Percentiles rank a stretch among this genome's conserved stretches.
These are phyloP conservation scores for Phialemonium atrogriseum DNA, from an alignment of 2,329 filamentous ascomycete genomes.

Conservation along the genomic window DNA sequence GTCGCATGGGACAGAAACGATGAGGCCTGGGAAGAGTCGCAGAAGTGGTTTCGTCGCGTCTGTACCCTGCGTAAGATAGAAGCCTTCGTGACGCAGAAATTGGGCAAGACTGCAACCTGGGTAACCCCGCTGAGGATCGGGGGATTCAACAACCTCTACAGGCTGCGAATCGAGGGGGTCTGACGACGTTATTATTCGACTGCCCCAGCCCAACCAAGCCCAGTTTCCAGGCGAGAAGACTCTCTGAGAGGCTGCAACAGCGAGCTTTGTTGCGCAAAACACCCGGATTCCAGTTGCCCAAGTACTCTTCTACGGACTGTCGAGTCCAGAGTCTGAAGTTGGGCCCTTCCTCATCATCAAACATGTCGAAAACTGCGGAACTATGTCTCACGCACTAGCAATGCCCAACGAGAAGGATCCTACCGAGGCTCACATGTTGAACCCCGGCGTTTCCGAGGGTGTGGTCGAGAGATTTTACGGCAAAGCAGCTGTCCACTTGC, in stretches of 20 bases:
- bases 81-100: conserved; percentile 10
- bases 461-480: no score
- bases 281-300: conserved; percentile 17
- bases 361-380: conserved; percentile 10
- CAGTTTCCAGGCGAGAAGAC: conserved; percentile 15
- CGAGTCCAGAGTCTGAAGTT: conserved; percentile 12
- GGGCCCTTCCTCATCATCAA: conserved; percentile 16
- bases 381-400: conserved; percentile 13
- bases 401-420: no score
- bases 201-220: conserved; percentile 14
- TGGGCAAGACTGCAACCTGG: conserved; percentile 11
- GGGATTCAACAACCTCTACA: conserved; percentile 20
- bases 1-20: conserved; percentile 21
- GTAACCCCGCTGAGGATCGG: conserved; percentile 16
- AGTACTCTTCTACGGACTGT: conserved; percentile 12
- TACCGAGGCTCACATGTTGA: no score
- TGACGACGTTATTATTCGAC: conserved; percentile 11
- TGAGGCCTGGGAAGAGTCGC: conserved; percentile 15
- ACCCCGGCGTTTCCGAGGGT: no score
- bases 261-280: conserved; percentile 8
- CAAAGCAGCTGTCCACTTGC: no score
- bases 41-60: conserved; percentile 13
- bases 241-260: conserved; percentile 14
- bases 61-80: conserved; percentile 13
- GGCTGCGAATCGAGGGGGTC: conserved; percentile 10